Evolutionary conservation across 2,329 filamentous ascomycete genomes (phyloP).

Genomic region (Talaromyces sp.): DNA sequence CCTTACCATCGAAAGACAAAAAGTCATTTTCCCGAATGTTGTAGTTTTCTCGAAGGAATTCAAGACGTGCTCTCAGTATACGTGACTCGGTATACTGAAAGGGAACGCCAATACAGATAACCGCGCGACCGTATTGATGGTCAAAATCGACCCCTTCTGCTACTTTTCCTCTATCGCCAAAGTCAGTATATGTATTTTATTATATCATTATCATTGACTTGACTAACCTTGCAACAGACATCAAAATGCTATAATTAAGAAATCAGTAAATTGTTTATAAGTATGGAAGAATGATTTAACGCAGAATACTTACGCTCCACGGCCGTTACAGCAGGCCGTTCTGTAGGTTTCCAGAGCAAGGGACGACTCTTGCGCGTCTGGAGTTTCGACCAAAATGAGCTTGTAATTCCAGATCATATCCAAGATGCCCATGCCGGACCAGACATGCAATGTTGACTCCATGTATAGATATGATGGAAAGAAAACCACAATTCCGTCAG

Average conservation of each 20-base stretch:
- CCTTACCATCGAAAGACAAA: conserved; percentile 71
- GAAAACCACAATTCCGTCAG: conserved; percentile 97
- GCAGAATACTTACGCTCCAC: conserved; percentile 56
- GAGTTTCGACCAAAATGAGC: conserved; percentile 93
- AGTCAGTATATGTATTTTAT: neutral
- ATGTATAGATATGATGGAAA: conserved; percentile 98
- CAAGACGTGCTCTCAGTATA: conserved; percentile 89
- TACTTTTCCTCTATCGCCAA: conserved; percentile 71
- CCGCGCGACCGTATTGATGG: conserved; percentile 93
- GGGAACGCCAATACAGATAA: conserved; percentile 92
- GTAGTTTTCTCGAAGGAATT: conserved; percentile 96
- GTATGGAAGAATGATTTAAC: neutral
- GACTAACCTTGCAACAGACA: conserved; percentile 12
- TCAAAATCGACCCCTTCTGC: conserved; percentile 99
- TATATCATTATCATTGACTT: neutral
- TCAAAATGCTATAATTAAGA: conserved; percentile 2
- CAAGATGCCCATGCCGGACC: conserved; percentile 97
- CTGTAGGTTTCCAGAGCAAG: conserved; percentile 93
- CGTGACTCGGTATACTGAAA: conserved; percentile 99
- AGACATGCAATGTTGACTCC: conserved; percentile 98
- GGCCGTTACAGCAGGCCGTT: conserved; percentile 94
- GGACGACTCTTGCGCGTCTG: conserved; percentile 94
- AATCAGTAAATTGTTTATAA: neutral
- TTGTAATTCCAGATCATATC: conserved; percentile 99
- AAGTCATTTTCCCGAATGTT: conserved; percentile 97